Evolutionary conservation across 2,329 filamentous ascomycete genomes (phyloP), one percentile per base, ranked within the genome.

Genomic region (Phoma herbarum): DNA sequence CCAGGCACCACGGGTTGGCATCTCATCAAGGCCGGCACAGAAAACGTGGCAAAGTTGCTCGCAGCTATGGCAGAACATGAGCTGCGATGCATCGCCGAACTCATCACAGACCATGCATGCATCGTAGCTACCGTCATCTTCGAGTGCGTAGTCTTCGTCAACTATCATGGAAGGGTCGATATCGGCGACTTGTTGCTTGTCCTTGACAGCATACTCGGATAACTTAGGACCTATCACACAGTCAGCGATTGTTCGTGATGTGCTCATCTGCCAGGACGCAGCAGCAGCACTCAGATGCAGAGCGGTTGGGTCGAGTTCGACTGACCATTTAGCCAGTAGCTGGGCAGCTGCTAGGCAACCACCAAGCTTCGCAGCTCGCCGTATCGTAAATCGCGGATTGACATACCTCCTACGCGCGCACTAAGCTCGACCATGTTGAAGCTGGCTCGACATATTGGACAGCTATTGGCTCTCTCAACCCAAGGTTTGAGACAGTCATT

Each of bases 391-490:
- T 66, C 65, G 60, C 59, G 55, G 61, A 58, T 62, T 69, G 53
- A 73, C 71, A 69, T 85, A 95, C 92, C 92, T 83, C 92, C 90
- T 71, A 93, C 80, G 67, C 85, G 87, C 73, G 90, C 87, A 77
- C 90, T 90, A 61, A 99, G 88, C 75, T 95, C 88, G 66, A 99
- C 93, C 69, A 90, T 81, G 78, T 98, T 94, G 82, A 99, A 98
- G 63, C 86, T 88, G 70, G 92, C 90, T 67, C 95, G 91, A 80
- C 95, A 99, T 77, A 99, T 97, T 44, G 95, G 95, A 78, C 95
- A 99, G 75, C 93, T 97, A 79, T 98, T 99, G 64, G 95, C 94
- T 77, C 96, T 90, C 79, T 96, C 92, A 44, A 94, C 92, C 95
- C 95, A 99, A 68, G 93, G 92, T 69, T 90, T 90, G 67, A 99